Evolutionary conservation across 2,329 filamentous ascomycete species (phyloP), one percentile per base, ranked within the genome.

Genomic region (Phaeosphaeria sp.): DNA sequence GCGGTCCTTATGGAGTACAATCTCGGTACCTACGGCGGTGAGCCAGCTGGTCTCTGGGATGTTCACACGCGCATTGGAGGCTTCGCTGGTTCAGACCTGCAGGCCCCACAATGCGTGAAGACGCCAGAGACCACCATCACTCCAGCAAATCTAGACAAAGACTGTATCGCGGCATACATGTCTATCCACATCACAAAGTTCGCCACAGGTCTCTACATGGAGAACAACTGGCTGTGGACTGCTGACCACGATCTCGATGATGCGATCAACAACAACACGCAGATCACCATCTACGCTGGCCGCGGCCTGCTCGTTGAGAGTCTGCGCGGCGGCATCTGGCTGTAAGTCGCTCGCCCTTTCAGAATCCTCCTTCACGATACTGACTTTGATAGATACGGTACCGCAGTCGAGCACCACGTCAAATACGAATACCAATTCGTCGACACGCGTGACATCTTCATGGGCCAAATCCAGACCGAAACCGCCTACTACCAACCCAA

Each of bases 211-310:
- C 83, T 89, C 42, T 96, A 96, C 77, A 81, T 96, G 55, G 92
- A 96, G 79, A 96, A 97, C 79, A 89, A 85, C 50, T 97, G 93
- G 93, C 88, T 91, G 76, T 97, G 93, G 93, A 89, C 92, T 27
- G 87, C 93, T 0, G 93, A 97, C 23, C 72, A 74, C 80, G 91
- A 96, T 73, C 89, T 97, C 22, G 93, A 97, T 75, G 84, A 87
- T 13, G 63, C 79, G 2, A 87, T 89, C 68, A 86, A 91, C 77
- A 86, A 80, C 57, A 73, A 73, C 58, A 72, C 69, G 1, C 90
- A 94, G 76, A 89, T 94, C 77, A 90, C 89, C 69, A 86, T 97
- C 67, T 97, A 90, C 84, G 95, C 91, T 72, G 93, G 92, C 27
- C 90, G 93, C 52, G 93, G 93, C 62, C 83, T 95, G 43, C 82